Conservation (phyloP, 352 stramenopile genomes). For the Phytophthora brassicae region DNA sequence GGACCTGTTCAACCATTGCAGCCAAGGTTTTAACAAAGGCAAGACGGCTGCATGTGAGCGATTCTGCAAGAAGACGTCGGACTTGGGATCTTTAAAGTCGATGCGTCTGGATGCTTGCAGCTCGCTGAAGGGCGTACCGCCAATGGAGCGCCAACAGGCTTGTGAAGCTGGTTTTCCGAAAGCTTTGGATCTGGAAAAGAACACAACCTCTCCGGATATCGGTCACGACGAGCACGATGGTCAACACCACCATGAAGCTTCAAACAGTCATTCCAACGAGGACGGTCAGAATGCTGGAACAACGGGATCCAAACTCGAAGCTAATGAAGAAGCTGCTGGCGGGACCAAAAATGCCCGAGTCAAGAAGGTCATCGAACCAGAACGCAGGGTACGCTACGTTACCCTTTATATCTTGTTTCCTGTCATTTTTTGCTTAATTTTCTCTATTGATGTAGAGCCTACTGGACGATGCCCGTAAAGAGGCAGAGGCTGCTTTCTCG, state of each 20-base stretch:
- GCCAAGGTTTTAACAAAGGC: slow-evolving; percentile 46
- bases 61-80: slow-evolving; percentile 31
- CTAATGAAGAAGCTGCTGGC: slow-evolving; percentile 9
- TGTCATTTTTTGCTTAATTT: slow-evolving; percentile 1
- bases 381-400: slow-evolving; percentile 26
- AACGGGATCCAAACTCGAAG: too few species aligned
- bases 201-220: slow-evolving; percentile 11
- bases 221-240: background rate
- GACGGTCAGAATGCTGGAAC: background rate
- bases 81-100: slow-evolving; percentile 34
- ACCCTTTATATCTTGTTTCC: background rate
- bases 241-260: background rate
- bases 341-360: slow-evolving; percentile 32
- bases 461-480: slow-evolving; percentile 41
- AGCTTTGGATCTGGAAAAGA: slow-evolving; percentile 38
- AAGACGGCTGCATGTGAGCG: slow-evolving; percentile 40
- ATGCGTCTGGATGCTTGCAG: slow-evolving; percentile 48
- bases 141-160: slow-evolving; percentile 41
- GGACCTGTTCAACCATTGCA: slow-evolving; percentile 55
- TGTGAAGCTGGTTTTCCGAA: slow-evolving; percentile 48
- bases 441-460: slow-evolving; percentile 34
- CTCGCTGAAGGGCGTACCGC: slow-evolving; percentile 37
- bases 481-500: slow-evolving; percentile 36
- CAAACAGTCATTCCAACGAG: slow-evolving; percentile 3
- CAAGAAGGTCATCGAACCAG: slow-evolving; percentile 41